Evolutionary conservation across 1,139 yeast genomes (phyloP), one percentile per base, ranked within the genome.

Genomic region (Geotrichum histeridarum): DNA sequence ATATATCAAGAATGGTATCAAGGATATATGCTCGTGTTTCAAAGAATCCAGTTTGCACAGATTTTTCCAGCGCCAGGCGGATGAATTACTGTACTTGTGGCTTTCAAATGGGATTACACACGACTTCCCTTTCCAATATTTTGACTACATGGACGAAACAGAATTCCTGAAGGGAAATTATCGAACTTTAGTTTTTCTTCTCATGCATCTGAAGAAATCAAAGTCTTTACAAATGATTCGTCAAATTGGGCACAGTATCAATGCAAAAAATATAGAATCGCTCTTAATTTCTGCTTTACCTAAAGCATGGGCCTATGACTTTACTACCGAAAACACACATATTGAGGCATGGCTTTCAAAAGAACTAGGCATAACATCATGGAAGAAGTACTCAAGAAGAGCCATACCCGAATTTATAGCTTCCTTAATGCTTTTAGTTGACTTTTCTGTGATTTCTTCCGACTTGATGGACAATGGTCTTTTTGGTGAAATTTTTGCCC

Each of bases 41-140:
- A 37, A 45, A 12, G 50, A 45, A 8, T 4, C 37, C 6, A 41
- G 33, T 45, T 30, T 49, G 36, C 33, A 48, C 11, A 14, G 27
- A 14, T 53, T 53, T 39, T 53, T 53, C 38, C 11, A 30, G 12
- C 39, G 42, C 8, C 55, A 49, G n/a, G 33, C 50, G 11, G 50
- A 53, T 27, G 55, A 53, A 22, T 22, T 53, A 31, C 39, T 53
- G n/a, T 45, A 48, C 17, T 31, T 53, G 18, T 53, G 55, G 55
- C 32, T 32, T 14, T 44, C 52, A 12, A 51, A 51, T 36, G 53
- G 46, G 11, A 22, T 48, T 27, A 37, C 38, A 15, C 33, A 38
- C 2, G 27, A 22, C 1, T 50, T 51, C 42, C 56, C 54, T 11
- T 46, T 36, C 36, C 43, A 45, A 6, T 39, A 33, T 33, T 49